Conservation (phyloP, 1,139 yeast species). For the Candida sp. region DNA sequence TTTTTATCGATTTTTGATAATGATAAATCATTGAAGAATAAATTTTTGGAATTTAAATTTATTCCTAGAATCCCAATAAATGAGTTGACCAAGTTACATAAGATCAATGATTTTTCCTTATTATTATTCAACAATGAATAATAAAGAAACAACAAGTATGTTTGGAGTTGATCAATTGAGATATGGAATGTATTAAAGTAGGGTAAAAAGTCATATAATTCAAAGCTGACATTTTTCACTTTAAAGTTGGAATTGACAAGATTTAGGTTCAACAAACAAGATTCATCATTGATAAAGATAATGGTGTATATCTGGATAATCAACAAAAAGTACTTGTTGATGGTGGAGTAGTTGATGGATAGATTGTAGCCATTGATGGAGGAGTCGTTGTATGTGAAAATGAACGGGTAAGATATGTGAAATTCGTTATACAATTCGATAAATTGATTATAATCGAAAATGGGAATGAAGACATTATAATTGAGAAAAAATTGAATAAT, state of each 20-base stretch:
- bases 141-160: constrained; percentile 39
- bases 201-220: constrained; percentile 45
- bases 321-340: constrained; percentile 48
- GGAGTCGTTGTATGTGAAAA: constrained; percentile 48
- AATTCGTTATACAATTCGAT: constrained; percentile 57
- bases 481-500: constrained; percentile 53
- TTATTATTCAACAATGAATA: constrained; percentile 45
- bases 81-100: constrained; percentile 41
- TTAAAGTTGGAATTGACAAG: constrained; percentile 40
- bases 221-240: constrained; percentile 21
- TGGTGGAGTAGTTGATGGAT: constrained; percentile 46
- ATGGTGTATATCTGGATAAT: constrained; percentile 46
- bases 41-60: constrained; percentile 42
- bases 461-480: constrained; percentile 56
- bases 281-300: constrained; percentile 46
- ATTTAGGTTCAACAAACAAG: constrained; percentile 38
- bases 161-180: constrained; percentile 38
- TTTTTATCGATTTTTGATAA: constrained; percentile 35
- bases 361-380: constrained; percentile 49
- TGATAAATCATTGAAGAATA: constrained; percentile 45
- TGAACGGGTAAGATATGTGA: constrained; percentile 54
- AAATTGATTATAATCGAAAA: constrained; percentile 56
- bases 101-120: constrained; percentile 43
- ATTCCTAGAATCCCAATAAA: constrained; percentile 48
- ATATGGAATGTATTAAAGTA: constrained; percentile 45